Evolutionary conservation across 352 stramenopile genomes (phyloP).

Genomic region (Peronospora destructor): DNA sequence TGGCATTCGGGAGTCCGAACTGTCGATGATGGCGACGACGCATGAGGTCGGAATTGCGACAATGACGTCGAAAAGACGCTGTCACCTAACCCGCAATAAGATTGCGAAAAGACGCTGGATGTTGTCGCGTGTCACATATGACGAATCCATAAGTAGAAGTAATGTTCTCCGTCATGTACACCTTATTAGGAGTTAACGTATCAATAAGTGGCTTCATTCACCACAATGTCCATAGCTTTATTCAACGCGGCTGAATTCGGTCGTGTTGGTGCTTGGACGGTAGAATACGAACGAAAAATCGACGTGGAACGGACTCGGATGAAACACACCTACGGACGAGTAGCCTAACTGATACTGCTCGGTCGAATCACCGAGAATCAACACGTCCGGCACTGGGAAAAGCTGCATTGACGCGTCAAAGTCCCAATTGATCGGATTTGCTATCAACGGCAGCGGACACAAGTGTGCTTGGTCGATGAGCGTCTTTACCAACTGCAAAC

Average conservation of each 20-base stretch:
- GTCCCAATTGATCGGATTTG: slow-evolving; percentile 90
- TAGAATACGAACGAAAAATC: slow-evolving; percentile 86
- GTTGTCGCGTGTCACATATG: no score
- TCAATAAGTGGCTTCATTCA: not conserved
- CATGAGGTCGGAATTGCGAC: slow-evolving; percentile 13
- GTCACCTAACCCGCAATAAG: no score
- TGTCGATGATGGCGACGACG: slow-evolving; percentile 49
- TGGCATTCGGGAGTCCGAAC: slow-evolving; percentile 77
- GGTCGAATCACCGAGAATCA: slow-evolving; percentile 76
- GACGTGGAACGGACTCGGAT: slow-evolving; percentile 74
- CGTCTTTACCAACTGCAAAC: slow-evolving; percentile 67
- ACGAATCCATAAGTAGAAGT: no score
- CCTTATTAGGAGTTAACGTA: no score
- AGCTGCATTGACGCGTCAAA: slow-evolving; percentile 89
- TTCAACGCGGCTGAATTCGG: slow-evolving; percentile 80
- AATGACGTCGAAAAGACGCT: no score
- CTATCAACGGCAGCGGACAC: slow-evolving; percentile 81
- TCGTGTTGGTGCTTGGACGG: slow-evolving; percentile 72
- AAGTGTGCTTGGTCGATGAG: slow-evolving; percentile 92
- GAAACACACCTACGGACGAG: slow-evolving; percentile 71
- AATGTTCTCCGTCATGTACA: no score
- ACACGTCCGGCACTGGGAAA: slow-evolving; percentile 88
- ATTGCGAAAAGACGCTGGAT: no score
- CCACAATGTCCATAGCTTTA: slow-evolving; percentile 20
- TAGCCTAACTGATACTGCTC: slow-evolving; percentile 83